Evolutionary conservation across 768 basidiomycete genomes (phyloP).

Genomic region (Leccinum incarnatum): DNA sequence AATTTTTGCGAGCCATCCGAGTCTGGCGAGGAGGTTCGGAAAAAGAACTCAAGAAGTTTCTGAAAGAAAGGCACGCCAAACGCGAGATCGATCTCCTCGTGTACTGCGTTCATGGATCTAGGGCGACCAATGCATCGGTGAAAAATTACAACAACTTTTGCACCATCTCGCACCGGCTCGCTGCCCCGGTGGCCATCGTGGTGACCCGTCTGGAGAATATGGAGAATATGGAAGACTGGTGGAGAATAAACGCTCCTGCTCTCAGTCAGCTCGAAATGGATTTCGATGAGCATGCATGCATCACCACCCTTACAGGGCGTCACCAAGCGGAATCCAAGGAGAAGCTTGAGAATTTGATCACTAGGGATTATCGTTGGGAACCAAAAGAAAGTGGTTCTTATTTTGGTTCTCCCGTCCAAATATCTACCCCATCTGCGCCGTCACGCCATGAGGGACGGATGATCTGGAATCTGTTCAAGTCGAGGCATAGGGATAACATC

Average conservation of each 20-base stretch:
- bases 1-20: conserved; percentile 6
- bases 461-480: neutral
- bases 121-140: conserved; percentile 27
- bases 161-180: conserved; percentile 32
- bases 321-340: conserved; percentile 12
- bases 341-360: conserved; percentile 14
- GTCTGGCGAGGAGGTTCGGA: conserved; percentile 7
- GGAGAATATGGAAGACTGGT: conserved; percentile 29
- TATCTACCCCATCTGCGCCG: neutral
- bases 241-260: conserved; percentile 26
- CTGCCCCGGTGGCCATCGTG: conserved; percentile 37
- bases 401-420: conserved; percentile 9
- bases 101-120: conserved; percentile 35
- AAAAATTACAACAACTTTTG: conserved; percentile 36
- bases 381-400: conserved; percentile 2
- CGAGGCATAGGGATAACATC: neutral
- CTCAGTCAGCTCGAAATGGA: conserved; percentile 28
- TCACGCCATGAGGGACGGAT: neutral
- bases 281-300: conserved; percentile 39
- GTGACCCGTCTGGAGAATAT: conserved; percentile 33
- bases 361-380: conserved; percentile 9
- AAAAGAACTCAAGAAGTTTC: conserved; percentile 19
- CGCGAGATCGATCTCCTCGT: conserved; percentile 40
- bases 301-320: conserved; percentile 28
- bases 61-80: conserved; percentile 17